Percentiles rank a stretch among this genome's conserved stretches.
Evolutionary conservation across 768 basidiomycete species (phyloP).

Genomic region (Phylloporus rhodoxanthus): DNA sequence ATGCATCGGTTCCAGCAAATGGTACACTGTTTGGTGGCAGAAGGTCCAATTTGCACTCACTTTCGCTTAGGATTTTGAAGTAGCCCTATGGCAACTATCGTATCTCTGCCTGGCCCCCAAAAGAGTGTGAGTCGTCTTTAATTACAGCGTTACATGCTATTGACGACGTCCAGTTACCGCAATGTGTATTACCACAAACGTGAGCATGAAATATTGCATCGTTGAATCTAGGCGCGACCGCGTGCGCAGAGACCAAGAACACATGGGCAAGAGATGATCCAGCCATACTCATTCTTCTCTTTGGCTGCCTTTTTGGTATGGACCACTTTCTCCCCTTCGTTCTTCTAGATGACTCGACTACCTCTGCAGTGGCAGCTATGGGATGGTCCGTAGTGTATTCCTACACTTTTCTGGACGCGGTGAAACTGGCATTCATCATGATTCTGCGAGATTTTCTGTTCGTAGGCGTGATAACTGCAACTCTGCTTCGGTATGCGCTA

Average conservation of each 20-base stretch:
- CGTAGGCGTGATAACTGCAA: conserved; percentile 67
- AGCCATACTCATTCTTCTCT: conserved; percentile 84
- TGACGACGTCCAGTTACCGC: conserved; percentile 57
- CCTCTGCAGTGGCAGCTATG: conserved; percentile 60
- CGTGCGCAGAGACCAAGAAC: conserved; percentile 82
- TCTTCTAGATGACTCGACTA: neutral
- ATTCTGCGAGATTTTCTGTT: conserved; percentile 84
- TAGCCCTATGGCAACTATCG: conserved; percentile 93
- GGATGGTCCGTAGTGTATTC: conserved; percentile 86
- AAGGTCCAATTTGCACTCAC: neutral
- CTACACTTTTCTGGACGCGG: conserved; percentile 46
- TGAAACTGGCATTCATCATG: conserved; percentile 73
- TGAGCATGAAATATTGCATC: conserved; percentile 33
- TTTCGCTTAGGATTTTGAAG: conserved; percentile 78
- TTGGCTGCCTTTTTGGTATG: conserved; percentile 68
- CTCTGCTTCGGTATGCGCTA: conserved; percentile 58
- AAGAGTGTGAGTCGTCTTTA: conserved; percentile 63
- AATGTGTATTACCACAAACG: conserved; percentile 99
- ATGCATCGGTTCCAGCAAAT: conserved; percentile 82
- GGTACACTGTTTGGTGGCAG: conserved; percentile 39
- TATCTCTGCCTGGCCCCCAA: conserved; percentile 90
- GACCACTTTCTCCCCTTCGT: neutral
- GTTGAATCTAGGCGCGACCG: neutral
- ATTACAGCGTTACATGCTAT: neutral
- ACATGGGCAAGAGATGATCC: conserved; percentile 98